phyloP scores from a whole-genome alignment of 257 asterid species.

The Solanum pimpinellifolium region DNA sequence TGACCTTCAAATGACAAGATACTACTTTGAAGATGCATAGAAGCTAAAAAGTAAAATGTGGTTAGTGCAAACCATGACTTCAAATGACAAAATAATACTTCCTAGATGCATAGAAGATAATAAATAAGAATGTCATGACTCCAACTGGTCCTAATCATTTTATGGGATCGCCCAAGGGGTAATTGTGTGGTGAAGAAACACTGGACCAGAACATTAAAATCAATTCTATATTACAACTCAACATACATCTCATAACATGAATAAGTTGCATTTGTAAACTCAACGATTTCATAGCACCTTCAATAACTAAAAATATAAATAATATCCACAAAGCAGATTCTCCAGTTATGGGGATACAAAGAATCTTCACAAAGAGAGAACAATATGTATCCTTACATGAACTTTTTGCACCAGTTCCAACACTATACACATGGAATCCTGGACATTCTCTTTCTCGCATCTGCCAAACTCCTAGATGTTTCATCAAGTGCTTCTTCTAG shows the following conservation, averaged over 20 bases:
- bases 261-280: too few species aligned
- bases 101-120: neutral
- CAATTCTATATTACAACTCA: too few species aligned
- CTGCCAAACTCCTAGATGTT: too few species aligned
- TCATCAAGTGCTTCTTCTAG: neutral
- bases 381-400: neutral
- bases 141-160: neutral
- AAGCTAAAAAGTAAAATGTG: too few species aligned
- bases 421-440: neutral
- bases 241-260: too few species aligned
- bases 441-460: neutral
- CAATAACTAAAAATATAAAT: neutral
- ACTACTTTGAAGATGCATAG: neutral
- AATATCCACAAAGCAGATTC: neutral
- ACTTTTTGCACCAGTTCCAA: neutral
- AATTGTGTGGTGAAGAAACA: neutral
- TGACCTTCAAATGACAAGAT: neutral
- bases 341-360: neutral
- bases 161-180: neutral
- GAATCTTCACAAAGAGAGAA: neutral
- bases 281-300: too few species aligned
- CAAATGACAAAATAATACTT: neutral
- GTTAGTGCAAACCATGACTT: neutral
- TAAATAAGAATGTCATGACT: neutral
- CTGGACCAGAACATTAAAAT: neutral